Percentiles rank a stretch among this genome's conserved stretches.
Evolutionary conservation across 148 eudicot genomes (phyloP).

Genomic region (Fagopyrum esculentum): DNA sequence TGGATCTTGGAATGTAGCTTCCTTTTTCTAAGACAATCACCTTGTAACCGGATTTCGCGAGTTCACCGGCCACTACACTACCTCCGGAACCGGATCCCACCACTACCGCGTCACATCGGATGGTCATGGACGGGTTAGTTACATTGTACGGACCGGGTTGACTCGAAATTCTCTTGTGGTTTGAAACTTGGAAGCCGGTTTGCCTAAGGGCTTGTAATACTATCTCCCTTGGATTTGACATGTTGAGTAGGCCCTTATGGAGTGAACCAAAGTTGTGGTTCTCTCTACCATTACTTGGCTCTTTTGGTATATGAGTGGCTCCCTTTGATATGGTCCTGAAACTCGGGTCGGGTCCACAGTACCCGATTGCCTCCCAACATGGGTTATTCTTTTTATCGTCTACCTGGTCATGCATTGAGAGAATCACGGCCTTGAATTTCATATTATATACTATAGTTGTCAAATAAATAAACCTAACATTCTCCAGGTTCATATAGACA

Average conservation of each 20-base stretch:
- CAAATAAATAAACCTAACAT: no score
- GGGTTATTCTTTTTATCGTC: conserved; percentile 43
- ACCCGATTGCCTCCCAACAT: conserved; percentile 65
- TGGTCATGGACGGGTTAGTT: conserved; percentile 25
- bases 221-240: conserved; percentile 17
- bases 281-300: conserved; percentile 11
- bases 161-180: conserved; percentile 4
- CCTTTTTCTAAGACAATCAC: conserved; percentile 73
- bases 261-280: conserved; percentile 40
- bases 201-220: conserved; percentile 16
- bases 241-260: conserved; percentile 33
- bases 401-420: conserved; percentile 25
- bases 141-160: background rate
- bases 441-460: no score
- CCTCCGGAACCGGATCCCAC: conserved; percentile 82
- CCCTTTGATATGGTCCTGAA: conserved; percentile 17
- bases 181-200: conserved; percentile 31
- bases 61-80: conserved; percentile 53
- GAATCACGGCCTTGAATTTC: no score
- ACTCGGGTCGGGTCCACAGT: conserved; percentile 57
- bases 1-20: conserved; percentile 41
- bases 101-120: conserved; percentile 61
- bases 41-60: conserved; percentile 62
- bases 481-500: no score
- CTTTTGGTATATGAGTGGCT: background rate